These are phyloP conservation scores for Dactylellina parvicollis DNA, from an alignment of 2,329 filamentous ascomycete genomes.

Conservation along the genomic window DNA sequence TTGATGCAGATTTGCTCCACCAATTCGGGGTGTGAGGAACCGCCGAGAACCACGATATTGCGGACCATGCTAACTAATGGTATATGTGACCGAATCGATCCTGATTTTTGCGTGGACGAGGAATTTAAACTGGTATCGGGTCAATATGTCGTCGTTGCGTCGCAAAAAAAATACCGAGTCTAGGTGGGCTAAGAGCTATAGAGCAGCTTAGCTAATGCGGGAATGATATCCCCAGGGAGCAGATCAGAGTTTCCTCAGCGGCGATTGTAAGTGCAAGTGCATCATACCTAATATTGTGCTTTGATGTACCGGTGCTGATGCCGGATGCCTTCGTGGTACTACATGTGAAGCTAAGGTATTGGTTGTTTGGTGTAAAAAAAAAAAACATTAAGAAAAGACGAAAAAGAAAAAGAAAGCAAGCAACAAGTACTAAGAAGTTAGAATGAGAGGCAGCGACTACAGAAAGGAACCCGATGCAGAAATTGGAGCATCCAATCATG, in stretches of 20 bases:
- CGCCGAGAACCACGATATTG: slow-evolving; percentile 82
- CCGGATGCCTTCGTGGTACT: slow-evolving; percentile 30
- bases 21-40: slow-evolving; percentile 89
- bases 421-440: background rate
- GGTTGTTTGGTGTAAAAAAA: background rate
- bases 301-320: slow-evolving; percentile 17
- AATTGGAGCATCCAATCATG: too few relatives aligned
- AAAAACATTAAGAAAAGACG: slow-evolving; percentile 13
- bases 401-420: background rate
- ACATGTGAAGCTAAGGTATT: slow-evolving; percentile 33
- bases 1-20: slow-evolving; percentile 87
- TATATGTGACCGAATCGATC: too few relatives aligned
- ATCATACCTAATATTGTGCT: background rate
- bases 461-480: too few relatives aligned
- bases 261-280: too few relatives aligned
- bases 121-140: too few relatives aligned
- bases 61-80: slow-evolving; percentile 56
- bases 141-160: too few relatives aligned
- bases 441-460: background rate
- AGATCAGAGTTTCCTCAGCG: too few relatives aligned
- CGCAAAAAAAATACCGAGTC: too few relatives aligned
- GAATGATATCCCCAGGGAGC: too few relatives aligned
- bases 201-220: too few relatives aligned
- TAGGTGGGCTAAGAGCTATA: too few relatives aligned
- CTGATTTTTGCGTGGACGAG: too few relatives aligned